Evolutionary conservation across 352 stramenopile species (phyloP).

Genomic region (Phytophthora foliorum): DNA sequence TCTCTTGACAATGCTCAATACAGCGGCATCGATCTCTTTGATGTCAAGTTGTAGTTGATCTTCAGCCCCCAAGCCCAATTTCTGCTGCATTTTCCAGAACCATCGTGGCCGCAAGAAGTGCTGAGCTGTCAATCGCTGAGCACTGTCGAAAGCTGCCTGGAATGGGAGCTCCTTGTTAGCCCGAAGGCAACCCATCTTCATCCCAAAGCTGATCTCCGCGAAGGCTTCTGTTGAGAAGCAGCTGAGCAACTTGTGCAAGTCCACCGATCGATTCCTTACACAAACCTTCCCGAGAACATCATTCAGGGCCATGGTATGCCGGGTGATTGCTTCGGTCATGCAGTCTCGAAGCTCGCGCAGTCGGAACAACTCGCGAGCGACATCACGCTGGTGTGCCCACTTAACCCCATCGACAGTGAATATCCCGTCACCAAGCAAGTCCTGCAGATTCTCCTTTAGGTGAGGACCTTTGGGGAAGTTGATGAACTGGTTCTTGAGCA

Average conservation of each 20-base stretch:
- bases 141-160: slow-evolving; percentile 63
- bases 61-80: slow-evolving; percentile 46
- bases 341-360: slow-evolving; percentile 48
- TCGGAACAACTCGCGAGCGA: slow-evolving; percentile 84
- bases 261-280: slow-evolving; percentile 28
- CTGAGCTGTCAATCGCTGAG: slow-evolving; percentile 39
- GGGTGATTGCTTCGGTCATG: slow-evolving; percentile 46
- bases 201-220: slow-evolving; percentile 75
- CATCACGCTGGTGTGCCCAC: slow-evolving; percentile 82
- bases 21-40: slow-evolving; percentile 50
- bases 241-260: slow-evolving; percentile 60
- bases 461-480: slow-evolving; percentile 71
- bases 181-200: slow-evolving; percentile 49
- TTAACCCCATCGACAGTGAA: slow-evolving; percentile 65
- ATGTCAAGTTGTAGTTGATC: slow-evolving; percentile 49
- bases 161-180: slow-evolving; percentile 57
- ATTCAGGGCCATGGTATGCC: slow-evolving; percentile 35
- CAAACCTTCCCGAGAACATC: slow-evolving; percentile 29
- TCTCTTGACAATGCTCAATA: slow-evolving; percentile 51
- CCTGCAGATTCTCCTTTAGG: slow-evolving; percentile 40
- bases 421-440: slow-evolving; percentile 77
- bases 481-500: slow-evolving; percentile 71
- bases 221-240: slow-evolving; percentile 78
- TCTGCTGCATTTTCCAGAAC: slow-evolving; percentile 62
- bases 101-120: slow-evolving; percentile 54